phyloP scores from a whole-genome alignment of 495 filamentous ascomycete species.

The Hypoxylon crocopeplum region DNA sequence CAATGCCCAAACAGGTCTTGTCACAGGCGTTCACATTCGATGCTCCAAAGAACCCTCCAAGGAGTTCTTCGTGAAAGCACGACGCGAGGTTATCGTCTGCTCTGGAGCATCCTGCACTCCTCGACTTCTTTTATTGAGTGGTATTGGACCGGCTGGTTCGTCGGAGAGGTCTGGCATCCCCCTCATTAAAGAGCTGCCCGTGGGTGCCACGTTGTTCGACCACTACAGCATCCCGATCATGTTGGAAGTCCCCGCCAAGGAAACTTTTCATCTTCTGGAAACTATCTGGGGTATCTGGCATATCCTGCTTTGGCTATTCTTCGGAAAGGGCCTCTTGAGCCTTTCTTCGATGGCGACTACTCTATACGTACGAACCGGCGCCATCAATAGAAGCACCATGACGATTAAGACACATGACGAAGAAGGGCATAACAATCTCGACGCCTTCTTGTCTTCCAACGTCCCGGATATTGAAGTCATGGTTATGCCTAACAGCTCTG shows the following conservation, averaged over 20 bases:
- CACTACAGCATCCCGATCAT: constrained; percentile 35
- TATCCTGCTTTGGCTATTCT: constrained; percentile 30
- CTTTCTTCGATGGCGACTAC: constrained; percentile 9
- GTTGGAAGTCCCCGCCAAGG: constrained; percentile 26
- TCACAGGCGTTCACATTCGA: constrained; percentile 24
- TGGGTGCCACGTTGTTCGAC: constrained; percentile 35
- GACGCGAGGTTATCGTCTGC: constrained; percentile 38
- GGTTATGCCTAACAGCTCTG: constrained; percentile 24
- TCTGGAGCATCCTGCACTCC: constrained; percentile 29
- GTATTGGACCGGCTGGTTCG: constrained; percentile 27
- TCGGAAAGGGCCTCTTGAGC: constrained; percentile 30
- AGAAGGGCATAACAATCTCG: background rate
- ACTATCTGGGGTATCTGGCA: constrained; percentile 21
- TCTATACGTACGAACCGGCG: constrained; percentile 28
- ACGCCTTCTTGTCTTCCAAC: constrained; percentile 23
- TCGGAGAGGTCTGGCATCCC: constrained; percentile 67
- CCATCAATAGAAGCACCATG: constrained; percentile 31
- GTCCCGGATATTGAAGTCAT: constrained; percentile 40
- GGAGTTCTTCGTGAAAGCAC: constrained; percentile 25
- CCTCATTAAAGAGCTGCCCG: constrained; percentile 55
- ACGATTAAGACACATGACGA: background rate
- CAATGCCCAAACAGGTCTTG: constrained; percentile 2
- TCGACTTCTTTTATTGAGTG: constrained; percentile 39
- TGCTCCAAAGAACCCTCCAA: background rate
- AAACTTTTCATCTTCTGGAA: constrained; percentile 34